Percentiles rank a stretch among this genome's conserved stretches.
Evolutionary conservation across 2,329 filamentous ascomycete genomes (phyloP).

Genomic region (Phialemoniopsis sp.): DNA sequence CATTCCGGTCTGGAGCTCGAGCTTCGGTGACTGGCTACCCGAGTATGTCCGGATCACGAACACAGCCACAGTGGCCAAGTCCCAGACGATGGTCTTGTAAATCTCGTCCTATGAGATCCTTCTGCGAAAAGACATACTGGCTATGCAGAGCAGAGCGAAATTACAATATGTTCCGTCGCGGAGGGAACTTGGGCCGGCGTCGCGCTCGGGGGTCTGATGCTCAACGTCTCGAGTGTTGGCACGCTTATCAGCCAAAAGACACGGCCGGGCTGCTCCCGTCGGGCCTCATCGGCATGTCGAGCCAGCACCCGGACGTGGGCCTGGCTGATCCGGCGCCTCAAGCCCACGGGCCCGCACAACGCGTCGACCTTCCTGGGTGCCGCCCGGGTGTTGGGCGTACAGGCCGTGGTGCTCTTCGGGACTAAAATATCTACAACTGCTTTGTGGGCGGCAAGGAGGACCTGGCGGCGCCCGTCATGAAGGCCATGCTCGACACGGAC

Average conservation of each 20-base stretch:
- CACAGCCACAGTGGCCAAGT: too few species aligned
- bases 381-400: conserved; percentile 16
- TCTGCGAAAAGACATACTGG: too few species aligned
- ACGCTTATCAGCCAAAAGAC: conserved; percentile 19
- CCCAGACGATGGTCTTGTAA: too few species aligned
- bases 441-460: conserved; percentile 28
- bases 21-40: too few species aligned
- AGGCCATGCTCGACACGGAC: conserved; percentile 19
- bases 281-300: conserved; percentile 23
- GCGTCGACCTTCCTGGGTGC: conserved; percentile 24
- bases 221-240: conserved; percentile 31
- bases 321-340: conserved; percentile 19
- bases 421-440: conserved; percentile 32
- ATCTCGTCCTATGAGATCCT: too few species aligned
- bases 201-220: conserved; percentile 39
- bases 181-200: conserved; percentile 39
- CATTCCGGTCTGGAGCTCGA: too few species aligned
- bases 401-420: conserved; percentile 19
- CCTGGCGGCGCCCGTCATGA: conserved; percentile 14
- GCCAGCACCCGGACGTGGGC: conserved; percentile 22
- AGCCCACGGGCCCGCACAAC: conserved; percentile 22
- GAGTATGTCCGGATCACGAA: too few species aligned
- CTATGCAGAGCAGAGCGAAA: too few species aligned
- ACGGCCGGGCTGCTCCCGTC: conserved; percentile 29
- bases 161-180: too few species aligned